Percentiles rank a stretch among this genome's conserved stretches.
These are phyloP conservation scores for Thalassiosira mediterranea DNA, from an alignment of 352 stramenopile species.

Conservation along the genomic window DNA sequence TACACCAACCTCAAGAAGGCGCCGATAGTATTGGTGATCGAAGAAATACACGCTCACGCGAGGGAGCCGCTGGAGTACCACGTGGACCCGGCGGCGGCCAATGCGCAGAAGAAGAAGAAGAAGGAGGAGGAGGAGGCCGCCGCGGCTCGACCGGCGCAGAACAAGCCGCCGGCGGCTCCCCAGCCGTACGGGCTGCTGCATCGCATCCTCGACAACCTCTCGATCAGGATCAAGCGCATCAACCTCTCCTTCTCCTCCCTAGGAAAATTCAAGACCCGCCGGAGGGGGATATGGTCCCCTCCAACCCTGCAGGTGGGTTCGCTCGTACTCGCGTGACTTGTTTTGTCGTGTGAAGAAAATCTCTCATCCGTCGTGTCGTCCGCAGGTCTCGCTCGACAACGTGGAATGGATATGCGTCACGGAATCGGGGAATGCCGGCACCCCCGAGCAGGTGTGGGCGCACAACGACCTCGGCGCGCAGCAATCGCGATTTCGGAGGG, in stretches of 20 bases:
- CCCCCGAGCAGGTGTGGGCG: conserved; percentile 72
- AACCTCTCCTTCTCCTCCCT: conserved; percentile 61
- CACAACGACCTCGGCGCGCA: conserved; percentile 70
- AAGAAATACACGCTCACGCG: conserved; percentile 55
- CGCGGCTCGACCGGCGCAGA: background rate
- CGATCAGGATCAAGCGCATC: conserved; percentile 66
- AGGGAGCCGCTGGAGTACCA: conserved; percentile 70
- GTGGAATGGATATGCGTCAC: conserved; percentile 61
- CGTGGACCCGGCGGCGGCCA: conserved; percentile 13
- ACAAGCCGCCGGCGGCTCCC: background rate
- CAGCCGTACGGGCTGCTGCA: conserved; percentile 67
- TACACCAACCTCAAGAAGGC: conserved; percentile 81
- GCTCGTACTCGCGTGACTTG: conserved; percentile 47
- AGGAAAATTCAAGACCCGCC: conserved; percentile 81
- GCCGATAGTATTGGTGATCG: conserved; percentile 81
- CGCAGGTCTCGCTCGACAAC: conserved; percentile 23
- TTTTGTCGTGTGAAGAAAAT: too few species aligned
- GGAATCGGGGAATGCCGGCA: conserved; percentile 62
- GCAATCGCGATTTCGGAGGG: conserved; percentile 24
- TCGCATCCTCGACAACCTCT: conserved; percentile 81
- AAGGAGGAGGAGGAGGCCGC: conserved; percentile 10
- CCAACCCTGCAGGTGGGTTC: conserved; percentile 42
- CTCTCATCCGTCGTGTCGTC: too few species aligned
- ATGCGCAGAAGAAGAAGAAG: conserved; percentile 30
- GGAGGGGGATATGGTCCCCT: conserved; percentile 67